phyloP scores from a whole-genome alignment of 768 basidiomycete genomes.

The Cystofilobasidium ferigula region DNA sequence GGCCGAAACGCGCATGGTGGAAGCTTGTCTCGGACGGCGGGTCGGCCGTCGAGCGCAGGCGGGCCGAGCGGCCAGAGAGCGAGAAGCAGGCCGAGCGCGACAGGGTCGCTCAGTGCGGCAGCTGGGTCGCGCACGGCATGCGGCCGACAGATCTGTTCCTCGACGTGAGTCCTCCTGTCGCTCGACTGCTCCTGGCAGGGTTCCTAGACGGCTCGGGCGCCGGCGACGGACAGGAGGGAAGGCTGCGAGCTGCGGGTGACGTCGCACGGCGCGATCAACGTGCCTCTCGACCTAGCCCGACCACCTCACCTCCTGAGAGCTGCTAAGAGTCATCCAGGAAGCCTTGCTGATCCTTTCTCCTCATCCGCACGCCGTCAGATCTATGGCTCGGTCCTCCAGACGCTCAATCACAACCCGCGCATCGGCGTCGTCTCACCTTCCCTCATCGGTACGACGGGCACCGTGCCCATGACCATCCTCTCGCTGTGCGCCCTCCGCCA shows the following conservation, averaged over 20 bases:
- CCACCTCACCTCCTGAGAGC: background rate
- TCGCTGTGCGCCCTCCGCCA: background rate
- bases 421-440: constrained; percentile 53
- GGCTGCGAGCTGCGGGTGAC: background rate
- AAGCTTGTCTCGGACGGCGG: constrained; percentile 22
- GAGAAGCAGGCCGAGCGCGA: constrained; percentile 8
- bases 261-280: too few species aligned
- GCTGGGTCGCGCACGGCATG: constrained; percentile 12
- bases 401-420: constrained; percentile 49
- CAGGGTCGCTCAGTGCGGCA: constrained; percentile 1
- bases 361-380: constrained; percentile 40
- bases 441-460: constrained; percentile 52
- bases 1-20: background rate
- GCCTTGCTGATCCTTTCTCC: too few species aligned
- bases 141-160: constrained; percentile 17
- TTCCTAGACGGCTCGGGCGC: background rate
- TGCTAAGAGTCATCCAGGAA: too few species aligned
- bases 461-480: constrained; percentile 27
- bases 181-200: background rate
- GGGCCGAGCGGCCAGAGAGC: constrained; percentile 8
- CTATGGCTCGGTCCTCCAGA: constrained; percentile 53
- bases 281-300: background rate
- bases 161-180: constrained; percentile 18
- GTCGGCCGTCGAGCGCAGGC: constrained; percentile 10
- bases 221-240: background rate